Percentiles rank a stretch among this genome's conserved stretches.
These are phyloP conservation scores for Phoma sp. DNA, from an alignment of 2,329 filamentous ascomycete genomes.

Conservation along the genomic window DNA sequence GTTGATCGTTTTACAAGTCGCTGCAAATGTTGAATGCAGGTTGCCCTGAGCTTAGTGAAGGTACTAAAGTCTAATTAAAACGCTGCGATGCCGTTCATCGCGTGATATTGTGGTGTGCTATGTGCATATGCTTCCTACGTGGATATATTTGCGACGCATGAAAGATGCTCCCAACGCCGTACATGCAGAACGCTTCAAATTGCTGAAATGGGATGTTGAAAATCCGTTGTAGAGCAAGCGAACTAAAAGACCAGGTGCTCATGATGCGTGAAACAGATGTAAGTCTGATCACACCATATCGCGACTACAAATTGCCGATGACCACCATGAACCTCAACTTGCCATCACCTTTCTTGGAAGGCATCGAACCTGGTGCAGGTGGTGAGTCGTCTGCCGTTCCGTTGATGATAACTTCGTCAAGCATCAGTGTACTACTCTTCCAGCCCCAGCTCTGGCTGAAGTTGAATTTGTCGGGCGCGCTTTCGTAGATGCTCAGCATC, in stretches of 20 bases:
- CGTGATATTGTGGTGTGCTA: neutral
- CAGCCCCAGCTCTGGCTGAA: slow-evolving; percentile 68
- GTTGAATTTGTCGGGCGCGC: slow-evolving; percentile 65
- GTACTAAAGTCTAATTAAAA: neutral
- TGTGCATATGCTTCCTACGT: neutral
- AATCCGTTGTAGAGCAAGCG: neutral
- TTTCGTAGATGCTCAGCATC: slow-evolving; percentile 66
- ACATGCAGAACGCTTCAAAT: neutral
- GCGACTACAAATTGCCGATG: slow-evolving; percentile 57
- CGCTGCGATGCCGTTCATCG: neutral
- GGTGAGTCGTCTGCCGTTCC: slow-evolving; percentile 12
- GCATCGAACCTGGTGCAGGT: slow-evolving; percentile 19
- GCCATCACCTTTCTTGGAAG: slow-evolving; percentile 54
- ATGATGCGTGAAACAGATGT: neutral
- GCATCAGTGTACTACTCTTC: slow-evolving; percentile 66
- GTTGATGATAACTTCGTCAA: slow-evolving; percentile 54
- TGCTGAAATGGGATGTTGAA: neutral
- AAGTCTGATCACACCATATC: neutral
- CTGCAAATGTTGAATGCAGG: no score
- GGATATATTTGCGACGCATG: neutral
- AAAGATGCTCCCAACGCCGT: neutral
- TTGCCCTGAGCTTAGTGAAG: neutral
- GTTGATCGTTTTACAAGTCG: neutral
- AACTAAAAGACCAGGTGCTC: neutral
- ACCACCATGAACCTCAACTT: slow-evolving; percentile 67